Evolutionary conservation across 495 filamentous ascomycete genomes (phyloP).

Genomic region (Cryomyces antarcticus): DNA sequence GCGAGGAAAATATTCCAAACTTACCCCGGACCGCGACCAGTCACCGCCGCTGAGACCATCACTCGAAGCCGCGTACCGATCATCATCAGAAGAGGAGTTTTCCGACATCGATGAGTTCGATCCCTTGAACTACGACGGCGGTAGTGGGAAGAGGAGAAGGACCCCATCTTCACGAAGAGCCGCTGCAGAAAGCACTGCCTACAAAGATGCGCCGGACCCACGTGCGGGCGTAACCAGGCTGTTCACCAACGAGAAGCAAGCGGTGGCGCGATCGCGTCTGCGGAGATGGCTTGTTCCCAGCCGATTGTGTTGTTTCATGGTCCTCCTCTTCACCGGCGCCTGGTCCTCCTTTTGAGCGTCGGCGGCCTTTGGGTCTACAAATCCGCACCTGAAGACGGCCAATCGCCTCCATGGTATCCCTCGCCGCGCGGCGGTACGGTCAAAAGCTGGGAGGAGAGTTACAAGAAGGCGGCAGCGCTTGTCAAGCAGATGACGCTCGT

Average conservation of each 20-base stretch:
- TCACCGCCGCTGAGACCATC: conserved; percentile 6
- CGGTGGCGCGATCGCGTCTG: not conserved
- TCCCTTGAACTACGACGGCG: conserved; percentile 17
- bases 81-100: conserved; percentile 14
- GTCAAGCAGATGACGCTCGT: conserved; percentile 66
- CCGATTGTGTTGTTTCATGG: conserved; percentile 13
- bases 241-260: not conserved
- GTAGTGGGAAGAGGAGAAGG: conserved; percentile 10
- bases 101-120: conserved; percentile 19
- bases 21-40: not conserved
- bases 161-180: not conserved
- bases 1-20: not conserved
- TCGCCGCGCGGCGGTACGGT: conserved; percentile 63
- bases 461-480: conserved; percentile 58
- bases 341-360: conserved; percentile 15
- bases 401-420: conserved; percentile 68
- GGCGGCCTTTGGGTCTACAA: conserved; percentile 21
- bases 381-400: conserved; percentile 16
- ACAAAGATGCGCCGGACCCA: no score
- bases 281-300: conserved; percentile 10
- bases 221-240: no score
- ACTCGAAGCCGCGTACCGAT: conserved; percentile 9
- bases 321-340: conserved; percentile 13
- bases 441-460: conserved; percentile 52
- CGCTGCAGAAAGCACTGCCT: not conserved